Evolutionary conservation across 2,329 filamentous ascomycete species (phyloP), one percentile per base, ranked within the genome.

Genomic region (Aspergillus ibericus): DNA sequence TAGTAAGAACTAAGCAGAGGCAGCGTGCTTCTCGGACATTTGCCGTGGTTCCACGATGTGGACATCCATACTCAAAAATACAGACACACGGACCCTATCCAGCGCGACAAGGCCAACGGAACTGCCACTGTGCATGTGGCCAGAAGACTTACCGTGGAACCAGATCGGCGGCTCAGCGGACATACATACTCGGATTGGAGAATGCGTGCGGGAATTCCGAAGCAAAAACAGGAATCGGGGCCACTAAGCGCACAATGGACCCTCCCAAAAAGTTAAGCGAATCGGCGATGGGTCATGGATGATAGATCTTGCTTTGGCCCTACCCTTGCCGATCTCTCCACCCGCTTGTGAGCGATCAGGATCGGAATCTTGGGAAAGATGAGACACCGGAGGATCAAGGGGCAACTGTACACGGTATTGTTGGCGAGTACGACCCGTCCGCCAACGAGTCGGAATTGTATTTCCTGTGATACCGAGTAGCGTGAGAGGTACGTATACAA

Each of bases 261-360:
- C 44, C 13, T 54, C 38, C 38, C 40, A 38, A 52, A 52, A 16
- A 48, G 13, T 42, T 53, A 35, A 27, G n/a, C 22, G 35, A 38
- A 12, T 22, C 10, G 29, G 18, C 13, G 4, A 51, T 49, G 22
- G 20, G 3, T 16, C 22, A 25, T 25, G 22, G 22, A 3, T 29
- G 52, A 46, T 44, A 55, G 55, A 56, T 56, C 56, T 56, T 53
- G 48, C 27, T 53, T 25, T 53, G 56, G 53, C 40, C 47, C 42
- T 27, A 38, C 38, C 40, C 42, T 61, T 56, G 59, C 53, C 52
- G 59, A 61, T 61, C 59, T 48, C 56, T 48, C 53, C 56, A 52
- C 59, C 38, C 52, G 40, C 44, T 54, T 36, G 35, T 15, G 13
- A 38, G 9, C 35, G 42, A n/a, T 22, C 20, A 16, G 42, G 42